Evolutionary conservation across 257 asterid genomes (phyloP).

Genomic region (Solanum bulbocastanum): DNA sequence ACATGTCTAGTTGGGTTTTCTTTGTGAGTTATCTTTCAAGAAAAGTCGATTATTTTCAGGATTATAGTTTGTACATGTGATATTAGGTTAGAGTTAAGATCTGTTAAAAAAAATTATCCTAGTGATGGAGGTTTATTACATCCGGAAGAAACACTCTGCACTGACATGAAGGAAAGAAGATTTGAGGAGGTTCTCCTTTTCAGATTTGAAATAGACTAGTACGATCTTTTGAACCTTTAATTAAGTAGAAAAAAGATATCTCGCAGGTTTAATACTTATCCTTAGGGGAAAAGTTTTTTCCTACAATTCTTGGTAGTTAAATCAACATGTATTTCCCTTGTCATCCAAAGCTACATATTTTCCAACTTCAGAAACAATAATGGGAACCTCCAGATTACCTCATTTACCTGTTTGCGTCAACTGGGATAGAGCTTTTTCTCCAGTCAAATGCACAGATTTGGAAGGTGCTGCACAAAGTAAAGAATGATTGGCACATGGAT

Average conservation of each 20-base stretch:
- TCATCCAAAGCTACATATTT: background rate
- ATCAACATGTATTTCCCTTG: background rate
- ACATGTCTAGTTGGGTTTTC: background rate
- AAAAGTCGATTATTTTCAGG: background rate
- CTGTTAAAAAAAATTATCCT: background rate
- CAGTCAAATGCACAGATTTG: background rate
- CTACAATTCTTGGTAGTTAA: background rate
- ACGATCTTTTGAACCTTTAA: background rate
- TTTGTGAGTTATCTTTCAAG: background rate
- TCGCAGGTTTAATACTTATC: background rate
- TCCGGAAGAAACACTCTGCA: background rate
- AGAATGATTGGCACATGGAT: background rate
- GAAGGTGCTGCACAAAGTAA: slow-evolving; percentile 2
- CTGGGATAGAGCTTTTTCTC: background rate
- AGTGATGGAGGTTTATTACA: background rate
- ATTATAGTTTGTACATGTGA: background rate
- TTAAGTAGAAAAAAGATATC: background rate
- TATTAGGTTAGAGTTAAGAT: background rate
- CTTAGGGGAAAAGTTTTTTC: background rate
- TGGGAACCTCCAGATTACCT: background rate
- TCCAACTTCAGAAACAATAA: background rate
- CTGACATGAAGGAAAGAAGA: background rate
- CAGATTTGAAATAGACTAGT: background rate
- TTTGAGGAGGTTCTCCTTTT: background rate
- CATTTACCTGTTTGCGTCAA: slow-evolving; percentile 1